Evolutionary conservation across 208 protist species (phyloP), one percentile per base, ranked within the genome.

Genomic region (Angomonas deanei): DNA sequence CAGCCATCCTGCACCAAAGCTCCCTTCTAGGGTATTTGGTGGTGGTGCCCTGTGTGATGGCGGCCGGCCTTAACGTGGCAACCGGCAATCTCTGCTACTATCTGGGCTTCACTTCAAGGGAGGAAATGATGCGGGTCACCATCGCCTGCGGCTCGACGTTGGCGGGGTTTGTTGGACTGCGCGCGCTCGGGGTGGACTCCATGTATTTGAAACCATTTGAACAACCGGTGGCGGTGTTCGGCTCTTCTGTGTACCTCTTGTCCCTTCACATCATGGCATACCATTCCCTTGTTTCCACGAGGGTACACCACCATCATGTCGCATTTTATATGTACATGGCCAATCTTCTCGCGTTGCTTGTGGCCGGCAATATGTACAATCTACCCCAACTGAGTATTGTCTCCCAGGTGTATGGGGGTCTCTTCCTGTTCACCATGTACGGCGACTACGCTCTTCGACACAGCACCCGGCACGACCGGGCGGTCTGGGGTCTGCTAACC

Each of bases 1-100:
- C 24, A 2, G 62, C 62, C 1, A 61, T 67, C 28, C 39, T 67
- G 26, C 62, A 67, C 62, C 62, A 67, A 24, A 67, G 62, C 39
- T 38, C 62, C 24, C 26, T 67, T 3, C 62, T 67, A 5, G 53
- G 62, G 26, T 67, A 60, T 53, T 30, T 50, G 3, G 33, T 23
- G 1, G 49, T 67, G 52, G 50, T 28, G 27, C 19, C 36, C 23
- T 0, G 49, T 3, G 26, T 56, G 5, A 38, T 5, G 19, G 32
- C 38, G 10, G 36, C 50, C 26, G 53, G 62, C 1, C 23, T 61
- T 17, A 13, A 52, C 5, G 48, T 42, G 0, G 50, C 4, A 10
- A 42, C 50, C 15, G 36, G 46, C 19, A 24, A n/a, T 8, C 10
- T 32, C 34, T 24, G 3, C n/a, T 38, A 42, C 17, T 31, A 46